Percentiles rank a stretch among this genome's conserved stretches.
Conservation (phyloP, 495 filamentous ascomycete species). For the Coniosporium apollinis region DNA sequence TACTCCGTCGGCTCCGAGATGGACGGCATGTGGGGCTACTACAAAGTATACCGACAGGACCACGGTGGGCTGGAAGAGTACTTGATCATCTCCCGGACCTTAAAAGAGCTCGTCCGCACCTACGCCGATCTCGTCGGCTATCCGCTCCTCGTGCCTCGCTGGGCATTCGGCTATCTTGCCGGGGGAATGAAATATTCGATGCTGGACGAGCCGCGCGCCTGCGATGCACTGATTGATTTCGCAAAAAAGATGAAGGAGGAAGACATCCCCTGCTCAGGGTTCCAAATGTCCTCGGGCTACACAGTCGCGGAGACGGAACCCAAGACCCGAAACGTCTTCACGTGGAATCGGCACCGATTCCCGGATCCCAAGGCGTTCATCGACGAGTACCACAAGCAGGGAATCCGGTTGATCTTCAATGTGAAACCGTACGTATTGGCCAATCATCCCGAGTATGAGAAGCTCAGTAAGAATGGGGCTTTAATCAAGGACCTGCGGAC, state of each 20-base stretch:
- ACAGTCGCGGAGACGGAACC: conserved; percentile 47
- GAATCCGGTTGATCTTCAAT: conserved; percentile 50
- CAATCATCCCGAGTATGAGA: conserved; percentile 45
- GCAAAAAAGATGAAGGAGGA: conserved; percentile 40
- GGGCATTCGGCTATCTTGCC: conserved; percentile 52
- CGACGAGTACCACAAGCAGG: conserved; percentile 39
- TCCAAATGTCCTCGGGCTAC: conserved; percentile 57
- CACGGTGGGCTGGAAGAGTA: conserved; percentile 56
- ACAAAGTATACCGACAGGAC: conserved; percentile 54
- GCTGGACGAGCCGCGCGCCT: conserved; percentile 42
- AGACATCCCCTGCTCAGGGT: conserved; percentile 53
- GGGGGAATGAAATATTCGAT: conserved; percentile 56
- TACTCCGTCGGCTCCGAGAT: conserved; percentile 54
- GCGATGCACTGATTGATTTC: conserved; percentile 40
- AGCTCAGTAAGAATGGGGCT: conserved; percentile 33
- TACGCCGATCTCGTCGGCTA: conserved; percentile 51
- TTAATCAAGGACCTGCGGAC: conserved; percentile 40
- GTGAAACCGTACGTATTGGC: conserved; percentile 53
- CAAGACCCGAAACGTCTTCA: conserved; percentile 54
- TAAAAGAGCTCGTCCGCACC: conserved; percentile 43
- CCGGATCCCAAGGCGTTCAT: conserved; percentile 46
- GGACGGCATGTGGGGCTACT: conserved; percentile 52
- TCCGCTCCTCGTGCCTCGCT: conserved; percentile 45
- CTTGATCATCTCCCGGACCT: conserved; percentile 44
- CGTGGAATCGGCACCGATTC: conserved; percentile 50